These are phyloP conservation scores for Melampsora americana DNA, from an alignment of 1,284 basidiomycete species.

Conservation along the genomic window DNA sequence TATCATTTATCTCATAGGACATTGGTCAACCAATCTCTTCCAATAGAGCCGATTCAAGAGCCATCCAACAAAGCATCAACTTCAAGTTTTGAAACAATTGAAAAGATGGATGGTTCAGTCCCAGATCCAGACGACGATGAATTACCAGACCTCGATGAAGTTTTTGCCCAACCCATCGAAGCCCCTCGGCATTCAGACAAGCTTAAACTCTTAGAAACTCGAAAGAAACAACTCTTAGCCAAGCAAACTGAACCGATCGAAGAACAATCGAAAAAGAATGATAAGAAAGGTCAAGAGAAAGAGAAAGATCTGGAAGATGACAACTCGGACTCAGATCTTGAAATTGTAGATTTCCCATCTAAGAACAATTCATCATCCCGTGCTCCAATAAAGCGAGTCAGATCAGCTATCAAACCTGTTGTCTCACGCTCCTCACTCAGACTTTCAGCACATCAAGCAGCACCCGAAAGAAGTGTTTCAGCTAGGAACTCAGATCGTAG, in stretches of 20 bases:
- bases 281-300: background rate
- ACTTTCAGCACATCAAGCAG: slow-evolving; percentile 2
- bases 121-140: background rate
- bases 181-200: no score
- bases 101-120: background rate
- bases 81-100: background rate
- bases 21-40: background rate
- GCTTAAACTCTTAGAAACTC: background rate
- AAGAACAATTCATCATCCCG: background rate
- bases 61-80: background rate
- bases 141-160: background rate
- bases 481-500: no score
- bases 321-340: slow-evolving; percentile 37
- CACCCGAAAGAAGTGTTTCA: background rate
- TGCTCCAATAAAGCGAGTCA: background rate
- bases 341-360: slow-evolving; percentile 18
- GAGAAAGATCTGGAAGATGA: background rate
- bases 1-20: background rate
- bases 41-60: no score
- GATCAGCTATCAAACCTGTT: background rate
- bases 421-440: background rate
- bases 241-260: slow-evolving; percentile 10
- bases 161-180: no score
- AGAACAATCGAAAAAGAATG: no score
- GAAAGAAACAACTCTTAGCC: slow-evolving; percentile 20